Conservation (phyloP, 2,329 filamentous ascomycete species). For the Phoma herbarum region DNA sequence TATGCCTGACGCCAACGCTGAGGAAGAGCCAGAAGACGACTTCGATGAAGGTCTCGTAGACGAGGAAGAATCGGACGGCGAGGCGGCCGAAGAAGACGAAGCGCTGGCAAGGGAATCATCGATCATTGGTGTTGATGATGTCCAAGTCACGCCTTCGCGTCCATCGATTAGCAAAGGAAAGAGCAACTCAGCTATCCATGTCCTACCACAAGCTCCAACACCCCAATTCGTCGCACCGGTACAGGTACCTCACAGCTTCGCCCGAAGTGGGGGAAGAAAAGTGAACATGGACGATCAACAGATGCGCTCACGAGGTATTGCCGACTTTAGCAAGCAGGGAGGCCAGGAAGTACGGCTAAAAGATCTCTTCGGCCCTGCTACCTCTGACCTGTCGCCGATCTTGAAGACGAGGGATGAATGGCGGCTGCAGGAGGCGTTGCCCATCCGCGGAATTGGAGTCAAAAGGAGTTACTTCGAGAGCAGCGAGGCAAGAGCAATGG, state of each 20-base stretch:
- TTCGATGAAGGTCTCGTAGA: conserved; percentile 51
- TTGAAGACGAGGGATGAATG: conserved; percentile 61
- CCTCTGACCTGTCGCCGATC: conserved; percentile 59
- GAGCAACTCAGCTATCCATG: neutral
- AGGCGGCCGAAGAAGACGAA: conserved; percentile 30
- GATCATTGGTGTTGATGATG: conserved; percentile 24
- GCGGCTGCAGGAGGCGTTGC: conserved; percentile 61
- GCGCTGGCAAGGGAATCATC: conserved; percentile 18
- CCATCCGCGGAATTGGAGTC: conserved; percentile 50
- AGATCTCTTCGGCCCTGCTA: conserved; percentile 61
- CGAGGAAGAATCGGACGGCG: conserved; percentile 29
- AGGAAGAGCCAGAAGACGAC: conserved; percentile 35
- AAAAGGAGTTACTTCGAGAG: conserved; percentile 56
- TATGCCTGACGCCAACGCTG: conserved; percentile 35
- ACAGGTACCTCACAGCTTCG: conserved; percentile 24
- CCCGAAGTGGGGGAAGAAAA: conserved; percentile 26
- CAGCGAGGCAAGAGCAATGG: conserved; percentile 53
- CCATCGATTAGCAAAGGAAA: conserved; percentile 13
- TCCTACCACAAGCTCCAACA: conserved; percentile 2
- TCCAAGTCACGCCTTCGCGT: conserved; percentile 7
- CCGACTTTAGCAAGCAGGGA: conserved; percentile 43
- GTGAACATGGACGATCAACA: conserved; percentile 28
- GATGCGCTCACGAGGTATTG: conserved; percentile 39
- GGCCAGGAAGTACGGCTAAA: conserved; percentile 55
- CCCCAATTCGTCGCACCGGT: conserved; percentile 6